Evolutionary conservation across 805 yeast genomes (phyloP).

Genomic region (Wickerhamiella nectarea): DNA sequence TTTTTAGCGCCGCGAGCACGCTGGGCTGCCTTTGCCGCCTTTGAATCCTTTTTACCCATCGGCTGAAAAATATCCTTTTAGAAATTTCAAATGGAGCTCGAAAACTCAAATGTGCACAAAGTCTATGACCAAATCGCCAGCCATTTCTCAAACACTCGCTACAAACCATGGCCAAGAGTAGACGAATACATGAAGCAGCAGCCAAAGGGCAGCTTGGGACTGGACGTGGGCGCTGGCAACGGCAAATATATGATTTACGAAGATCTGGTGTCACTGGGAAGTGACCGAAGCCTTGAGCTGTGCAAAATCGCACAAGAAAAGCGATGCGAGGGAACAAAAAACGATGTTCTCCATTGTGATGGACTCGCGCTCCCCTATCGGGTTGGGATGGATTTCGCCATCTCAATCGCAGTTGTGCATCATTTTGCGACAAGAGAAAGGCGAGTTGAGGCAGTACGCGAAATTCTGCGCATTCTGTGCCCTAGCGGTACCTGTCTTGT

Average conservation of each 20-base stretch:
- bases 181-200: constrained; percentile 46
- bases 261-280: constrained; percentile 56
- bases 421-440: constrained; percentile 82
- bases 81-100: constrained; percentile 30
- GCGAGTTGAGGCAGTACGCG: constrained; percentile 58
- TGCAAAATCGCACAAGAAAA: constrained; percentile 31
- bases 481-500: constrained; percentile 58
- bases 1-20: constrained; percentile 80
- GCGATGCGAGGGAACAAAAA: constrained; percentile 42
- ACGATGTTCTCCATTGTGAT: constrained; percentile 65
- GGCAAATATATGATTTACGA: constrained; percentile 77
- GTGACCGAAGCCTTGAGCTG: constrained; percentile 29
- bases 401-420: constrained; percentile 89
- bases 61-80: neutral
- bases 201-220: constrained; percentile 49
- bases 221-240: constrained; percentile 95
- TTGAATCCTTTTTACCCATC: constrained; percentile 77
- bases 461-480: constrained; percentile 47
- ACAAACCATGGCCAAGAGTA: constrained; percentile 97
- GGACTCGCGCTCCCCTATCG: constrained; percentile 55
- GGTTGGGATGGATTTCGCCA: constrained; percentile 62
- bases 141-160: constrained; percentile 87
- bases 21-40: constrained; percentile 80
- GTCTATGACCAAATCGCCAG: constrained; percentile 86
- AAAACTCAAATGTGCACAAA: constrained; percentile 70